phyloP scores from a whole-genome alignment of 140 eudicot genomes.

The Oenanthe javanica region DNA sequence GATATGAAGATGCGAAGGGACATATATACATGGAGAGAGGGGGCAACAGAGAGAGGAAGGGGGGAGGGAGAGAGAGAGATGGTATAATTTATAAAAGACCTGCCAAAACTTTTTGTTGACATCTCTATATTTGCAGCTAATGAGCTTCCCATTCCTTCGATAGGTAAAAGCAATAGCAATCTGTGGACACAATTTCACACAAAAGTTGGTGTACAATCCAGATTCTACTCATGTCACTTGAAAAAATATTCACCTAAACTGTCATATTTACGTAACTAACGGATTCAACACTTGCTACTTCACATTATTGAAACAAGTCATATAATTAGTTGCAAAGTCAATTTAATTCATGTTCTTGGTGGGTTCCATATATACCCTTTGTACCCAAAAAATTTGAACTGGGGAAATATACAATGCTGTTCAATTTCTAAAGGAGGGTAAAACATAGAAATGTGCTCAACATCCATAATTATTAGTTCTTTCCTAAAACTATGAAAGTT shows the following conservation, averaged over 20 bases:
- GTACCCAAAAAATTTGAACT: neutral
- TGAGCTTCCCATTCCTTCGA: slow-evolving; percentile 53
- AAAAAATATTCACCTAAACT: neutral
- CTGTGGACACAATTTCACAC: slow-evolving; percentile 22
- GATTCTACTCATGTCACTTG: neutral
- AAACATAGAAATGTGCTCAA: neutral
- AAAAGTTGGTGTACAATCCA: neutral
- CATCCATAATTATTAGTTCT: neutral
- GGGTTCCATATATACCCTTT: neutral
- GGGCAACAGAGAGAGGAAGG: neutral
- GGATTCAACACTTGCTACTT: neutral
- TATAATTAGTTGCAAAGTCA: neutral
- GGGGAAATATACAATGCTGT: neutral
- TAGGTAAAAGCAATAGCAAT: slow-evolving; percentile 73
- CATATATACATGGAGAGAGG: neutral
- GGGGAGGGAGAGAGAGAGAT: neutral
- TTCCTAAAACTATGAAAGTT: neutral
- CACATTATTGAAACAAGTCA: neutral
- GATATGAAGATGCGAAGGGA: neutral
- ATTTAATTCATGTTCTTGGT: neutral
- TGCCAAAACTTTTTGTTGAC: slow-evolving; percentile 79
- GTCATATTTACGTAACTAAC: neutral
- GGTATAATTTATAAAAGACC: slow-evolving; percentile 30
- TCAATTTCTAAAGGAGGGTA: neutral
- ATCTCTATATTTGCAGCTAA: slow-evolving; percentile 76